These are phyloP conservation scores for Raffaelea ambrosiae DNA, from an alignment of 2,329 filamentous ascomycete species.

Conservation along the genomic window DNA sequence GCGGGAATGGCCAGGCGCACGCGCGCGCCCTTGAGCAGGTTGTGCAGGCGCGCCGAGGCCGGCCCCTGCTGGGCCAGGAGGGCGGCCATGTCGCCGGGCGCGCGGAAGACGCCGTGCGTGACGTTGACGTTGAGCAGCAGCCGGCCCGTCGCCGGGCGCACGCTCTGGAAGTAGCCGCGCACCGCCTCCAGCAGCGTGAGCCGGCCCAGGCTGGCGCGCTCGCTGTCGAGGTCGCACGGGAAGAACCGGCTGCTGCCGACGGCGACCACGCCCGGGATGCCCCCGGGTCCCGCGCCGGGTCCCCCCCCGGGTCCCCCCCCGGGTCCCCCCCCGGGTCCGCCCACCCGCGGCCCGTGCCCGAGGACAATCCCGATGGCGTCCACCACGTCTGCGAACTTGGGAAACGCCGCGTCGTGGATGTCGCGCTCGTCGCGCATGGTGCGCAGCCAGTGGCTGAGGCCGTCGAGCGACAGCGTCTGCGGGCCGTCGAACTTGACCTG, in stretches of 20 bases:
- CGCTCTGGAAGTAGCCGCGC: conserved; percentile 48
- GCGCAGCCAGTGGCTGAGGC: conserved; percentile 34
- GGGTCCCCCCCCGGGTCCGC: conserved; percentile 19
- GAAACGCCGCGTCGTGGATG: conserved; percentile 29
- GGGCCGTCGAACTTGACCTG: conserved; percentile 33
- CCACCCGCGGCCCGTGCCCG: conserved; percentile 30
- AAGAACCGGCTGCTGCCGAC: conserved; percentile 43
- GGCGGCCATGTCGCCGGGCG: conserved; percentile 23
- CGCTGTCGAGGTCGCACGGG: conserved; percentile 24
- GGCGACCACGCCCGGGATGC: conserved; percentile 13
- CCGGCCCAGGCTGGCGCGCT: conserved; percentile 18
- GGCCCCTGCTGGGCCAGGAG: conserved; percentile 17
- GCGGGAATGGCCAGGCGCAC: conserved; percentile 24
- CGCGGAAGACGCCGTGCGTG: conserved; percentile 43
- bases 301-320: conserved; percentile 20
- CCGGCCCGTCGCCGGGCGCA: conserved; percentile 43
- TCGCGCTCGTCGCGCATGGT: conserved; percentile 30
- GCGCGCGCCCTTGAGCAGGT: conserved; percentile 7
- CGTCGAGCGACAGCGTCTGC: conserved; percentile 25
- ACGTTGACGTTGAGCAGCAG: conserved; percentile 48
- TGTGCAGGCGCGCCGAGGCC: conserved; percentile 4
- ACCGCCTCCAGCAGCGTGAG: conserved; percentile 23
- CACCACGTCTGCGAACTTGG: conserved; percentile 38
- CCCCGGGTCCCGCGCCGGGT: conserved; percentile 1
- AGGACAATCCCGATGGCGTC: conserved; percentile 46